These are phyloP conservation scores for Annulohypoxylon bovei DNA, from an alignment of 495 filamentous ascomycete species.

Conservation along the genomic window DNA sequence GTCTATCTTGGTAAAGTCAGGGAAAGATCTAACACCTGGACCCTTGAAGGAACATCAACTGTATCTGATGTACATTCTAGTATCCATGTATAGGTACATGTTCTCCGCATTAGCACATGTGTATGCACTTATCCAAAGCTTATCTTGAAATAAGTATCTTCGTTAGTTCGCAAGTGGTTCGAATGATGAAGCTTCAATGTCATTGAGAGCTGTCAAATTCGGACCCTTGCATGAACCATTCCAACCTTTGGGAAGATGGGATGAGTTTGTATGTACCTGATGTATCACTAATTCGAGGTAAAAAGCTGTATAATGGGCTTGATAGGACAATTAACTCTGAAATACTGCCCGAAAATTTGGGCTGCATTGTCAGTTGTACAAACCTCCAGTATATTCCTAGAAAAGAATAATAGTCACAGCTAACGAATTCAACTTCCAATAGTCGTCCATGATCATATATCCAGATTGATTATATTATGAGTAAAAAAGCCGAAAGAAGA, in stretches of 20 bases:
- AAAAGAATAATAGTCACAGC: neutral
- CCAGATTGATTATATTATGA: neutral
- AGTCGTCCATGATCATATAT: neutral
- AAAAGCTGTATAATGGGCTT: neutral
- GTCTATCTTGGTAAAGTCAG: neutral
- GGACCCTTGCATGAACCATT: slow-evolving; percentile 13
- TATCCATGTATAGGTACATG: neutral
- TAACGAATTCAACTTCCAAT: neutral
- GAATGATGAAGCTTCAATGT: neutral
- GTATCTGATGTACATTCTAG: neutral
- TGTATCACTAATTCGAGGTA: neutral
- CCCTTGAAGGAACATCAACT: neutral
- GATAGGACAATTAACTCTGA: slow-evolving; percentile 3
- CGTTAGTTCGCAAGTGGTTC: neutral
- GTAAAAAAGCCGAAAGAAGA: neutral
- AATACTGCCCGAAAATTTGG: neutral
- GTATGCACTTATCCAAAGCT: neutral
- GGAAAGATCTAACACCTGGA: neutral
- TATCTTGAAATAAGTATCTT: neutral
- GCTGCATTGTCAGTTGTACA: neutral
- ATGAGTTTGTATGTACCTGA: neutral
- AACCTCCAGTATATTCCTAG: neutral
- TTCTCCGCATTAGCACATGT: neutral
- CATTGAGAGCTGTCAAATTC: slow-evolving; percentile 1
- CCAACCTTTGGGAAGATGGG: neutral